A percentile compares a stretch with the other conserved stretches of the same genome.
Evolutionary conservation across 2,329 filamentous ascomycete species (phyloP).

Genomic region (Thyridium curvatum): DNA sequence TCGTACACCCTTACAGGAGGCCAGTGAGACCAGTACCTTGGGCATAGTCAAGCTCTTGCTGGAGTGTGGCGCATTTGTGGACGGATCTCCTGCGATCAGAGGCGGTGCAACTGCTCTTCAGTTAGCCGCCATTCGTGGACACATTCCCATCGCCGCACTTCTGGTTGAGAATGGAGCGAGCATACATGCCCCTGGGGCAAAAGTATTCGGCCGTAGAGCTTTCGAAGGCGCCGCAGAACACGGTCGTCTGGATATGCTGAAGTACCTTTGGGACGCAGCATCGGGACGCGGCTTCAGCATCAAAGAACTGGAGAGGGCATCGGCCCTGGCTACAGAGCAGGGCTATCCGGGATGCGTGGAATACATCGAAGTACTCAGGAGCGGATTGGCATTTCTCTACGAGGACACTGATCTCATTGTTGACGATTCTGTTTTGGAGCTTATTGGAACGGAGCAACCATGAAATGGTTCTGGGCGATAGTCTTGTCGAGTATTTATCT

Average conservation of each 20-base stretch:
- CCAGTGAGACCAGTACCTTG: slow-evolving; percentile 1
- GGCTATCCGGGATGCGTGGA: no score
- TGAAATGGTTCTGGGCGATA: no score
- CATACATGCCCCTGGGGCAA: slow-evolving; percentile 1
- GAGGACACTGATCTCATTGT: no score
- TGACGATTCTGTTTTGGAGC: no score
- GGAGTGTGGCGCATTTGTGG: background rate
- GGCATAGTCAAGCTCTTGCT: slow-evolving; percentile 1
- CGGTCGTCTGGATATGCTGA: slow-evolving; percentile 1
- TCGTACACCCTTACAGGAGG: slow-evolving; percentile 2
- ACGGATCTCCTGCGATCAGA: slow-evolving; percentile 1
- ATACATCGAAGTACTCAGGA: no score
- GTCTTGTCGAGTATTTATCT: no score
- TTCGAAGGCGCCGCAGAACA: slow-evolving; percentile 4
- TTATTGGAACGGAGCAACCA: no score
- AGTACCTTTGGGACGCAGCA: background rate
- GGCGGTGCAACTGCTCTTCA: slow-evolving; percentile 4
- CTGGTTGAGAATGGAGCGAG: slow-evolving; percentile 1
- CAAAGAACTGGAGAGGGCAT: no score
- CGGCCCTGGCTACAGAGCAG: no score
- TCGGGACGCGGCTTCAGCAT: no score
- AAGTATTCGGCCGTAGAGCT: slow-evolving; percentile 1
- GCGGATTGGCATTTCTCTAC: no score
- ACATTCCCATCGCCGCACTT: background rate
- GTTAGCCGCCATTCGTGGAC: slow-evolving; percentile 2